Evolutionary conservation across 148 eudicot species (phyloP), one percentile per base, ranked within the genome.

Genomic region (Cornus controversa): DNA sequence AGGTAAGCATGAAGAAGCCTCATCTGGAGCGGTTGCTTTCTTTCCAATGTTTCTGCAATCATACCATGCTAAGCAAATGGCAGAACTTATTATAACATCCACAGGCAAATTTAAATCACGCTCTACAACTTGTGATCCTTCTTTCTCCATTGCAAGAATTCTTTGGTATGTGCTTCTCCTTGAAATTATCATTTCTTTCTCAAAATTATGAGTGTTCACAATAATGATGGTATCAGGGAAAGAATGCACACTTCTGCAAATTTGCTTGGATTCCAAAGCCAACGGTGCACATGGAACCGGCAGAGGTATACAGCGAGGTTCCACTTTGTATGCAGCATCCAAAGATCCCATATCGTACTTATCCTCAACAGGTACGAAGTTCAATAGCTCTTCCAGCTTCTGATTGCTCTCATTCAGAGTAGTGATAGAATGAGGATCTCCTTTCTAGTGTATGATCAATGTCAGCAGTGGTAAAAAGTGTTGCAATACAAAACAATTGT

Each of bases 171-270:
- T 92, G 82, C 91, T 86, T 84, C 98, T 91, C 83, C 95, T 88
- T 40, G 98, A 93, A 75, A 96, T 90, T 80, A 96, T 87, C 99
- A 96, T 96, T 81, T 96, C 98, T 83, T 89, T 89, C 67, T 90
- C 90, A 84, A 81, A 80, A 78, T 88, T 85, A 80, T 84, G 89
- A 76, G 99, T 93, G 85, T 96, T 96, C 42, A 93, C 90, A 81
- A 96, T 78, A 75, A 96, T 76, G 58, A 89, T 67, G 50, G 77
- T 80, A 31, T 86, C 82, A 67, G 89, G 91, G 25, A 75, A 66
- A 88, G 88, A 80, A 72, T 85, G 53, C 47, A 80, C 77, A 70
- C 77, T 77, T 31, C 69, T 57, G 40, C 76, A 70, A 45, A 42
- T 67, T 64, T 78, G 75, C 80, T 80, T 75, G 36, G 84, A 78